Evolutionary conservation across 306 rosid species (phyloP).

Genomic region (Erythrophleum fordii): DNA sequence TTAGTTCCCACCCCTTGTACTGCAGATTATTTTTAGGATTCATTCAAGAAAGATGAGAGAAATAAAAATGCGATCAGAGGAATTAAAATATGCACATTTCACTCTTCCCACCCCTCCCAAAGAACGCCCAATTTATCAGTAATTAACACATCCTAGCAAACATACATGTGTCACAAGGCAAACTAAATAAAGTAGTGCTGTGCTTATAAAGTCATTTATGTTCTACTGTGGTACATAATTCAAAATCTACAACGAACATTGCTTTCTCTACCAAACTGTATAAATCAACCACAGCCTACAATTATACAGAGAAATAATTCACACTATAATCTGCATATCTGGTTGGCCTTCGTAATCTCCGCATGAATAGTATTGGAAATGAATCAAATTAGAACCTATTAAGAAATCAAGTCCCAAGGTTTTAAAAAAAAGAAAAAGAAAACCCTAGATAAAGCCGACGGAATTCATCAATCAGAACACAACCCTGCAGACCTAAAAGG

Average conservation of each 20-base stretch:
- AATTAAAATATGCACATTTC: background rate
- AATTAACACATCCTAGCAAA: background rate
- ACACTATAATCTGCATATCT: background rate
- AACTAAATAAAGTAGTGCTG: background rate
- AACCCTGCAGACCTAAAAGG: background rate
- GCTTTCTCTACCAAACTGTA: background rate
- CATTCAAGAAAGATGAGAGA: background rate
- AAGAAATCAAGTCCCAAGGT: background rate
- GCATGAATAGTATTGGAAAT: background rate
- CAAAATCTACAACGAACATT: background rate
- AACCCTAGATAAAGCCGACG: background rate
- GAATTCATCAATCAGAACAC: background rate
- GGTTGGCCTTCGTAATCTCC: background rate
- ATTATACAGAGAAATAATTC: background rate
- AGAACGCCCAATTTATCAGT: background rate
- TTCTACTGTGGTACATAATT: background rate
- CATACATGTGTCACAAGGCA: background rate
- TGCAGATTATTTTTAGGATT: background rate
- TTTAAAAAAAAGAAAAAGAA: accelerated
- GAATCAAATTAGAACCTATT: background rate
- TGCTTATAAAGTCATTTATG: background rate
- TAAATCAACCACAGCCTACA: background rate
- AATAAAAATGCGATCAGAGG: background rate
- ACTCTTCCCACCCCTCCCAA: background rate
- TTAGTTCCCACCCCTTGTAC: background rate